Percentiles rank a stretch among this genome's conserved stretches.
Conservation (phyloP, 2,329 filamentous ascomycete genomes). For the Colletotrichum paranaense region DNA sequence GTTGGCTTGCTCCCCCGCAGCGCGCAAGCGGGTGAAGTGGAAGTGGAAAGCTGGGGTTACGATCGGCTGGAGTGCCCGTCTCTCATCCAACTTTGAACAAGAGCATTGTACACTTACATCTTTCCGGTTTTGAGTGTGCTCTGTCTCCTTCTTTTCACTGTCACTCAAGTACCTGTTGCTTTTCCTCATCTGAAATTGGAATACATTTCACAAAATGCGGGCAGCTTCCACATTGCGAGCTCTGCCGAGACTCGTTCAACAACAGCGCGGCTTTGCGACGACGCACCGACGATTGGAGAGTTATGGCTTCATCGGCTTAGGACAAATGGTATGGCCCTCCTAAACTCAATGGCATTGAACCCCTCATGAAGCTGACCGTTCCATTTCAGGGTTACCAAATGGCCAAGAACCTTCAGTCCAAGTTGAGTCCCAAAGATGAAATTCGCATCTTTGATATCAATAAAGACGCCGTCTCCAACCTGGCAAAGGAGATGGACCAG, state of each 20-base stretch:
- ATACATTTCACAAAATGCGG: slow-evolving; percentile 14
- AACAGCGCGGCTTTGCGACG: slow-evolving; percentile 62
- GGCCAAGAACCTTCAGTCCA: slow-evolving; percentile 71
- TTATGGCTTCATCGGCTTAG: slow-evolving; percentile 70
- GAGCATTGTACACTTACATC: neutral
- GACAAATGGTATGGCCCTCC: slow-evolving; percentile 65
- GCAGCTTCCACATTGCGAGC: slow-evolving; percentile 36
- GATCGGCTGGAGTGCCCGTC: slow-evolving; percentile 15
- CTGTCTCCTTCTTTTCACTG: neutral
- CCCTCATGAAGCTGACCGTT: neutral
- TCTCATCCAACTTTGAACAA: neutral
- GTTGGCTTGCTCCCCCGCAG: slow-evolving; percentile 5
- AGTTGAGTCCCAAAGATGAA: slow-evolving; percentile 62
- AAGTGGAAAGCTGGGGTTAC: neutral
- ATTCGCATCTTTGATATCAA: slow-evolving; percentile 70
- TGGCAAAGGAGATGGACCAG: slow-evolving; percentile 59
- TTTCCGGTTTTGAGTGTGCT: neutral
- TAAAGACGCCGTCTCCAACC: slow-evolving; percentile 55
- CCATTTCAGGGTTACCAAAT: slow-evolving; percentile 67
- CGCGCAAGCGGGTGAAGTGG: slow-evolving; percentile 6
- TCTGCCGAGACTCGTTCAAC: slow-evolving; percentile 47
- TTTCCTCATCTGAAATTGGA: slow-evolving; percentile 38
- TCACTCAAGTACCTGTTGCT: no score
- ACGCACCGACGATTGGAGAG: slow-evolving; percentile 59
- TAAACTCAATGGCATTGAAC: neutral